Evolutionary conservation across 805 yeast genomes (phyloP).

Genomic region (Lipomyces orientalis): DNA sequence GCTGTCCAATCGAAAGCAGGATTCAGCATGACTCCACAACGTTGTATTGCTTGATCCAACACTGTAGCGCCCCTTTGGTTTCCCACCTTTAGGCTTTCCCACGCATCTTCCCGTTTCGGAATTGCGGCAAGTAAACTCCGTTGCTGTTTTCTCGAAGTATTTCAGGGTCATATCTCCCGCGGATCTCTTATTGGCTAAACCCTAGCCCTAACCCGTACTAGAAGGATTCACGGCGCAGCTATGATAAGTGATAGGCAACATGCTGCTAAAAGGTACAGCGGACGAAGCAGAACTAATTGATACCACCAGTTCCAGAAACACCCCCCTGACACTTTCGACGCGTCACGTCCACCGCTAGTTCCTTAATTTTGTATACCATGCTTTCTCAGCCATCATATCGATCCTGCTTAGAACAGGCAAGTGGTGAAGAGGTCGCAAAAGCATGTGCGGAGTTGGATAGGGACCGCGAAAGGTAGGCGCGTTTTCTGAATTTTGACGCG

Average conservation of each 20-base stretch:
- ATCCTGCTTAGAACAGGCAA: too few relatives aligned
- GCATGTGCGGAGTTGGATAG: too few relatives aligned
- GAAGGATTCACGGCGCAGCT: conserved; percentile 3
- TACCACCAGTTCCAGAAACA: too few relatives aligned
- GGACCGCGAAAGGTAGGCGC: too few relatives aligned
- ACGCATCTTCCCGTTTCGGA: conserved; percentile 6
- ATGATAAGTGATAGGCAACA: conserved; percentile 9
- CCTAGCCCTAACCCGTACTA: too few relatives aligned
- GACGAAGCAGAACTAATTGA: conserved; percentile 5
- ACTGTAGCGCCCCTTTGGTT: conserved; percentile 6
- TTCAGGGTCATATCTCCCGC: conserved; percentile 4
- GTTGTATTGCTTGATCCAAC: conserved; percentile 8
- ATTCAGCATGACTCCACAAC: conserved; percentile 8
- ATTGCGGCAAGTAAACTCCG: conserved; percentile 7
- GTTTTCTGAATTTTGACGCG: too few relatives aligned
- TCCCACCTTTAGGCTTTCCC: conserved; percentile 8
- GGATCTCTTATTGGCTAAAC: conserved; percentile 4
- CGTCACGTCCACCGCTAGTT: too few relatives aligned
- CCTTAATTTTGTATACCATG: too few relatives aligned
- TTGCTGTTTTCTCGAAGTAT: conserved; percentile 9
- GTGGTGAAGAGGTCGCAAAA: too few relatives aligned
- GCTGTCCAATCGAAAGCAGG: conserved; percentile 7
- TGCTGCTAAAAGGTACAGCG: conserved; percentile 6
- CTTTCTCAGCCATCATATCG: too few relatives aligned
- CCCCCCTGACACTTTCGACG: too few relatives aligned